Conservation (phyloP, 2,329 filamentous ascomycete species). For the Aaosphaeria pasadenensis region DNA sequence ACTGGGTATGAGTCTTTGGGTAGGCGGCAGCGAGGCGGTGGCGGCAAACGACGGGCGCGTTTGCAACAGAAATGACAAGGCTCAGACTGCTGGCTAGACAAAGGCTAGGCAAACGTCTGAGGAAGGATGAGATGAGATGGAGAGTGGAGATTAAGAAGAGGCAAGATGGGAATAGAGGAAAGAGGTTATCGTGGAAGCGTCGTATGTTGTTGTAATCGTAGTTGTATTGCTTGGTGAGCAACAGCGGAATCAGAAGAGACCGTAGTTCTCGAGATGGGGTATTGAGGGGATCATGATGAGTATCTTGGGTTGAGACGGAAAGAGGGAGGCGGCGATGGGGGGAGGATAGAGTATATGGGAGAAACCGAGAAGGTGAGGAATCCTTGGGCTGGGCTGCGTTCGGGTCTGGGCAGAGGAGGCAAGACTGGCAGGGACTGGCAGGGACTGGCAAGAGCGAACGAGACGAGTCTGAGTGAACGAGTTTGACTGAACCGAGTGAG, state of each 20-base stretch:
- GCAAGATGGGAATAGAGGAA: conserved; percentile 14
- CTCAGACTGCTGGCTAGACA: conserved; percentile 12
- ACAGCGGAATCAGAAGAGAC: conserved; percentile 25
- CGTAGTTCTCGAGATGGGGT: conserved; percentile 26
- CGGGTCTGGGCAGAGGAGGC: neutral
- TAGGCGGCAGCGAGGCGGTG: conserved; percentile 17
- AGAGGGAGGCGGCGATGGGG: neutral
- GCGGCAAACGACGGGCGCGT: conserved; percentile 13
- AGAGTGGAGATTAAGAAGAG: conserved; percentile 6
- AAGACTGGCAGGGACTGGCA: neutral
- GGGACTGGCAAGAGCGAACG: neutral
- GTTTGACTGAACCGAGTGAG: too few relatives aligned
- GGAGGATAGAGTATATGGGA: neutral
- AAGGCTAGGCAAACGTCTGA: conserved; percentile 7
- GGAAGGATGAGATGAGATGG: conserved; percentile 7
- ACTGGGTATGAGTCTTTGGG: conserved; percentile 15
- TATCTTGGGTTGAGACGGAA: neutral
- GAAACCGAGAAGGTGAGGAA: neutral
- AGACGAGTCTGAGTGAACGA: too few relatives aligned
- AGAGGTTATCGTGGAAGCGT: conserved; percentile 4
- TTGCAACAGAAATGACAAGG: conserved; percentile 11
- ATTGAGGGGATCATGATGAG: conserved; percentile 32
- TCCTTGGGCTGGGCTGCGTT: neutral
- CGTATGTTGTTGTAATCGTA: neutral
- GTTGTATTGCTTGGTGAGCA: too few relatives aligned